Evolutionary conservation across 805 yeast species (phyloP).

Genomic region (Phaffomyces antillensis): DNA sequence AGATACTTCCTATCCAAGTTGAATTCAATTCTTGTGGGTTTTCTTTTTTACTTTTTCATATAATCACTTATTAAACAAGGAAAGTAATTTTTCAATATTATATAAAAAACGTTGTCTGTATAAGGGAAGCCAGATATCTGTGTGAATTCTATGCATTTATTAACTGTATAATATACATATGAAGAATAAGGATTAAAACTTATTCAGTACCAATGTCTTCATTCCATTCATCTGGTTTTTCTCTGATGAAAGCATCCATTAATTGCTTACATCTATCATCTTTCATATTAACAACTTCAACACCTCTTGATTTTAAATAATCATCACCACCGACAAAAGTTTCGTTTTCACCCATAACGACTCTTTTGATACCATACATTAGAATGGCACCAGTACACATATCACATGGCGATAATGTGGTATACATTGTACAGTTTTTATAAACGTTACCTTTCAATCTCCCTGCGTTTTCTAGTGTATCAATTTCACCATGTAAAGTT

Average conservation of each 20-base stretch:
- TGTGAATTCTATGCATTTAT: too few species aligned
- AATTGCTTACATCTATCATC: constrained; percentile 57
- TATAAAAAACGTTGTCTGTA: too few species aligned
- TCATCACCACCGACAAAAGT: constrained; percentile 83
- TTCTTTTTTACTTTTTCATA: too few species aligned
- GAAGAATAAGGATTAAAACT: constrained; percentile 2
- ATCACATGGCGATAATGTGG: constrained; percentile 86
- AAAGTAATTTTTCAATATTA: too few species aligned
- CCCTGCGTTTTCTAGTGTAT: constrained; percentile 86
- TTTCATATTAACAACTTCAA: constrained; percentile 59
- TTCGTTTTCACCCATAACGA: constrained; percentile 83
- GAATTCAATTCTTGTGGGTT: too few species aligned
- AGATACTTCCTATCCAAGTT: too few species aligned
- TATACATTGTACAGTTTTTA: constrained; percentile 78
- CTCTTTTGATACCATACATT: constrained; percentile 80
- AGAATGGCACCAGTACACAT: constrained; percentile 95
- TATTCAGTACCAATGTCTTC: constrained; percentile 63
- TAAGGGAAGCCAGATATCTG: too few species aligned
- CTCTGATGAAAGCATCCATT: constrained; percentile 72
- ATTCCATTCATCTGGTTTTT: constrained; percentile 71
- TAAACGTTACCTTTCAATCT: constrained; percentile 74
- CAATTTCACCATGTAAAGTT: constrained; percentile 86
- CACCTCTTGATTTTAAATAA: constrained; percentile 57
- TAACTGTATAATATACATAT: too few species aligned
- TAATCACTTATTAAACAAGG: background rate